Evolutionary conservation across 2,329 filamentous ascomycete genomes (phyloP).

Genomic region (Cercospora sojina): DNA sequence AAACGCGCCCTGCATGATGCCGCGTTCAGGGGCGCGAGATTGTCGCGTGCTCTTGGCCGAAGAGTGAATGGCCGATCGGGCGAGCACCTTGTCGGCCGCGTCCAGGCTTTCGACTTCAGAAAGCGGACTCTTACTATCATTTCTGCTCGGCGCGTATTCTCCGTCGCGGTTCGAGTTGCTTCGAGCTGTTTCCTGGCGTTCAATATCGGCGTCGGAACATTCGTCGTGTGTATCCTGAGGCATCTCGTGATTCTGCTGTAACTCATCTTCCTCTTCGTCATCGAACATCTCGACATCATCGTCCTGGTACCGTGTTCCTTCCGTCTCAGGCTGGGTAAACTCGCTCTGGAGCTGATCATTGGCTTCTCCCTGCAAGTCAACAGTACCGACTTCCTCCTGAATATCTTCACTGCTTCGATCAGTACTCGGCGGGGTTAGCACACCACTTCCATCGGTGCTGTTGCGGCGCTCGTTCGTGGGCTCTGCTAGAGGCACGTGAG

Average conservation of each 20-base stretch:
- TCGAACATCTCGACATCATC: conserved; percentile 19
- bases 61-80: neutral
- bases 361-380: conserved; percentile 16
- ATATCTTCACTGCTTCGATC: conserved; percentile 29
- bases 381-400: conserved; percentile 16
- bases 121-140: conserved; percentile 19
- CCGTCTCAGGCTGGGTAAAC: conserved; percentile 31
- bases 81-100: neutral
- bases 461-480: conserved; percentile 15
- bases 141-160: conserved; percentile 8
- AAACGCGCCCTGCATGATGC: conserved; percentile 12
- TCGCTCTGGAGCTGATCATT: conserved; percentile 25
- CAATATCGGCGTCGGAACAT: neutral
- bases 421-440: conserved; percentile 38
- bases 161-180: conserved; percentile 4
- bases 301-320: conserved; percentile 28
- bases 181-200: neutral
- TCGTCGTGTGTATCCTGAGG: conserved; percentile 11
- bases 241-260: conserved; percentile 1
- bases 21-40: conserved; percentile 1
- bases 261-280: conserved; percentile 16
- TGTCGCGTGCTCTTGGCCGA: neutral
- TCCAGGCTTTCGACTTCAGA: conserved; percentile 15
- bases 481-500: conserved; percentile 20
- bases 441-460: conserved; percentile 32